These are phyloP conservation scores for Chrysoporthe deuterocubensis DNA, from an alignment of 2,329 filamentous ascomycete species.

Conservation along the genomic window DNA sequence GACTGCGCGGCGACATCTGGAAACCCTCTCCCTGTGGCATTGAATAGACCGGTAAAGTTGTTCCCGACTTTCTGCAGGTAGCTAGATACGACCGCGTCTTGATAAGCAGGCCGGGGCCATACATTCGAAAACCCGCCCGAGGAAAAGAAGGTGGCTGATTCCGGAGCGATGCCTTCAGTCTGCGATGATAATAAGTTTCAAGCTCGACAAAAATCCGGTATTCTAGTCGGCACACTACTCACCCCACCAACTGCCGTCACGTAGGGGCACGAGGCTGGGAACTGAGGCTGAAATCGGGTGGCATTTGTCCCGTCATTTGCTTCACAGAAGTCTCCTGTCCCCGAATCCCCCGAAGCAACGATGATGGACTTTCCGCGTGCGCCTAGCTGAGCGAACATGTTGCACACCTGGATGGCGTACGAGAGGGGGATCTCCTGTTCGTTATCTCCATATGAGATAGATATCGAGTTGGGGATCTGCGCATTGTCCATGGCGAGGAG, in stretches of 20 bases:
- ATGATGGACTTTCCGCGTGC: conserved; percentile 66
- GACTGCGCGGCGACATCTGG: conserved; percentile 61
- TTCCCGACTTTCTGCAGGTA: conserved; percentile 10
- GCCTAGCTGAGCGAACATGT: conserved; percentile 65
- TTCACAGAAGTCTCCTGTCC: conserved; percentile 61
- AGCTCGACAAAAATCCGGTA: neutral
- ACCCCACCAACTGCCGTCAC: conserved; percentile 67
- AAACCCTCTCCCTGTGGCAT: conserved; percentile 55
- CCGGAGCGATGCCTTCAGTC: conserved; percentile 46
- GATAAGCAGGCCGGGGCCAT: conserved; percentile 32
- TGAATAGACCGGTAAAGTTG: conserved; percentile 23
- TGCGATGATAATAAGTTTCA: neutral
- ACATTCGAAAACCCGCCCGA: conserved; percentile 44
- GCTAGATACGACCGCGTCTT: conserved; percentile 29
- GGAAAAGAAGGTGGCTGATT: conserved; percentile 45
- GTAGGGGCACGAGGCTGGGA: conserved; percentile 70
- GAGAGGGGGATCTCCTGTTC: conserved; percentile 61
- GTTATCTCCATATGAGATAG: conserved; percentile 69
- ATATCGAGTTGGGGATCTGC: conserved; percentile 62
- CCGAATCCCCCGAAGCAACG: conserved; percentile 62
- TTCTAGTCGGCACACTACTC: neutral
- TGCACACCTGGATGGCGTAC: conserved; percentile 63
- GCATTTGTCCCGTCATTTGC: conserved; percentile 59
- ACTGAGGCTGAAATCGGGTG: conserved; percentile 61
- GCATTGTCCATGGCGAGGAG: conserved; percentile 55